Evolutionary conservation across 768 basidiomycete genomes (phyloP).

Genomic region (Boletus tomentosulus): DNA sequence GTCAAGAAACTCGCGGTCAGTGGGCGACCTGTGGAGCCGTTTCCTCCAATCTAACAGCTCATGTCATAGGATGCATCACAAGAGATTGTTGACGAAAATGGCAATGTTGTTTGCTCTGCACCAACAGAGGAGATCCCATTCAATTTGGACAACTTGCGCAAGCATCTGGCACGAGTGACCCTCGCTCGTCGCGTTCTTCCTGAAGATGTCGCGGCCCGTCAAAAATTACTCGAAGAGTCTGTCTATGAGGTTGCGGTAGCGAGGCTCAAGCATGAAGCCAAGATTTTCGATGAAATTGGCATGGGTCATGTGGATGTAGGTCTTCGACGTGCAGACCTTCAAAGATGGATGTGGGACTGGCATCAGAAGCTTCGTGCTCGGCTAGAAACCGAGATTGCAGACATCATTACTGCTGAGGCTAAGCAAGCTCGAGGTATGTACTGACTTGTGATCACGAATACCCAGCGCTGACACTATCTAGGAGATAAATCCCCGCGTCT

Average conservation of each 20-base stretch:
- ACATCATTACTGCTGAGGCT: constrained; percentile 39
- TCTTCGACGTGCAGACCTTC: constrained; percentile 49
- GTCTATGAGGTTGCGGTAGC: constrained; percentile 80
- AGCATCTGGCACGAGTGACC: constrained; percentile 59
- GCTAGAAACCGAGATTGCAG: constrained; percentile 48
- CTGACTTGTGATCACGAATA: neutral
- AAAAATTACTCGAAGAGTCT: constrained; percentile 79
- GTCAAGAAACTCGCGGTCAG: constrained; percentile 48
- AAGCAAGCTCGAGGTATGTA: constrained; percentile 20
- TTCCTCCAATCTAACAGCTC: neutral
- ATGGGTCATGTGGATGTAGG: constrained; percentile 42
- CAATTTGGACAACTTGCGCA: constrained; percentile 68
- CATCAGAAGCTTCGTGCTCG: constrained; percentile 54
- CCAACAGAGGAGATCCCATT: constrained; percentile 53
- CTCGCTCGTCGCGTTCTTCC: constrained; percentile 61
- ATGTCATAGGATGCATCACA: constrained; percentile 13
- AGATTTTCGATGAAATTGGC: constrained; percentile 55
- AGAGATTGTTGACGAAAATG: constrained; percentile 17
- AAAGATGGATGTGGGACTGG: constrained; percentile 87
- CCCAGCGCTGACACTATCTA: neutral
- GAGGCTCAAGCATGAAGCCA: constrained; percentile 60
- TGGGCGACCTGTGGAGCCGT: neutral
- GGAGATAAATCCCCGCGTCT: constrained; percentile 32
- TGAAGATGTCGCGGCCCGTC: constrained; percentile 67
- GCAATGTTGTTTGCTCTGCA: constrained; percentile 20